Conservation (phyloP, 2,329 filamentous ascomycete genomes). For the Microdochium nivale region DNA sequence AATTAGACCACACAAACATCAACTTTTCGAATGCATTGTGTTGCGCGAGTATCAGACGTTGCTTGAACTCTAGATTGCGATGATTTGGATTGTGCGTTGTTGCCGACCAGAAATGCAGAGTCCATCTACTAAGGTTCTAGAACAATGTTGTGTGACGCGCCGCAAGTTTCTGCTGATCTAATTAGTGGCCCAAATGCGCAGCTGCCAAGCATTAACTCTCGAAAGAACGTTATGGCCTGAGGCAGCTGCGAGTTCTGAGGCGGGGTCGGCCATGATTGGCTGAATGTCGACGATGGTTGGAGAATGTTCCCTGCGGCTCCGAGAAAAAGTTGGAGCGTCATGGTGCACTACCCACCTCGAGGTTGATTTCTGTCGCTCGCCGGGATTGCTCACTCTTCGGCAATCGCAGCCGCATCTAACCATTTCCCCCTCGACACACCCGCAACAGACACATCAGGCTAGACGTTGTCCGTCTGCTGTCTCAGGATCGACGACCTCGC, state of each 20-base stretch:
- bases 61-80: too few species aligned
- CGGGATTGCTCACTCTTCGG: background rate
- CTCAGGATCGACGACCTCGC: background rate
- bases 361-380: constrained; percentile 2
- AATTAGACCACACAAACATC: too few species aligned
- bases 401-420: background rate
- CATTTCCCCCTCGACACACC: background rate
- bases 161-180: background rate
- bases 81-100: too few species aligned
- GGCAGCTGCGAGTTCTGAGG: constrained; percentile 3
- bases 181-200: too few species aligned
- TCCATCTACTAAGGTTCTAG: too few species aligned
- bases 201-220: too few species aligned
- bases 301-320: constrained; percentile 4
- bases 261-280: background rate
- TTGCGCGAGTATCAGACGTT: too few species aligned
- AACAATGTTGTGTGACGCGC: background rate
- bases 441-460: too few species aligned
- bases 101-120: too few species aligned
- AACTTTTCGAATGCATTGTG: too few species aligned
- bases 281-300: constrained; percentile 1
- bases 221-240: background rate
- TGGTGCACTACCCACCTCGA: constrained; percentile 10
- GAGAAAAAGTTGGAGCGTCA: constrained; percentile 21
- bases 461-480: background rate